Evolutionary conservation across 768 basidiomycete genomes (phyloP), one percentile per base, ranked within the genome.

Genomic region (Suillus subaureus): DNA sequence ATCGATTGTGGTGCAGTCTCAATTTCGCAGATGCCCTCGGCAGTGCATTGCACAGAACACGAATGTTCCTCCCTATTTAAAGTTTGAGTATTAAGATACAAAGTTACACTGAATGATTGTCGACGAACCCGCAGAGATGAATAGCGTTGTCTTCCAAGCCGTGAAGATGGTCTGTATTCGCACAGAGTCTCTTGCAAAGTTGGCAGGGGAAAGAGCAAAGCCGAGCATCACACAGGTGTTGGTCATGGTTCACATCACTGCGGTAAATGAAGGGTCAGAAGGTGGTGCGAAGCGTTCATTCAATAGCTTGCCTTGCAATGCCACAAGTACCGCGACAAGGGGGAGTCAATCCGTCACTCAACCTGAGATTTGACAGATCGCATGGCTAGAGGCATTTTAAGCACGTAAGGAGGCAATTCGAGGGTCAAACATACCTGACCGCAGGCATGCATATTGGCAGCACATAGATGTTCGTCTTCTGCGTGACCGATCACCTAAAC

Each of bases 51-150:
- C 0, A 78, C 72, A 15, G 69, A 58, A 66, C 87, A 89, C 18
- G 78, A 62, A 69, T 89, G 87, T n/a, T 79, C 76, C 77, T 88
- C 82, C 2, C 87, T 89, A 56, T 45, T 28, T 16, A 7, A 8
- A 0, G 31, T 70, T 7, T 68, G 54, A 13, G 37, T 39, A 6
- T 13, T 31, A 18, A 8, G 12, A 23, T 49, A 23, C 47, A 47
- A 47, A 23, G 12, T 12, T 39, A 76, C 75, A 18, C 1, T 26
- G 13, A 9, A 56, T 16, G 8, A 33, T 28, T 8, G 12, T 21
- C 37, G 21, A 70, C 74, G 39, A 26, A 87, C 88, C 87, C 87
- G 78, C 87, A 89, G 39, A 89, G 79, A 75, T 89, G 87, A 33
- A 81, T 64, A 0, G 78, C 74, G 4, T 63, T 70, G 2, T 68